phyloP scores from a whole-genome alignment of 2,329 filamentous ascomycete genomes.

The Tricladium varicosporioides region DNA sequence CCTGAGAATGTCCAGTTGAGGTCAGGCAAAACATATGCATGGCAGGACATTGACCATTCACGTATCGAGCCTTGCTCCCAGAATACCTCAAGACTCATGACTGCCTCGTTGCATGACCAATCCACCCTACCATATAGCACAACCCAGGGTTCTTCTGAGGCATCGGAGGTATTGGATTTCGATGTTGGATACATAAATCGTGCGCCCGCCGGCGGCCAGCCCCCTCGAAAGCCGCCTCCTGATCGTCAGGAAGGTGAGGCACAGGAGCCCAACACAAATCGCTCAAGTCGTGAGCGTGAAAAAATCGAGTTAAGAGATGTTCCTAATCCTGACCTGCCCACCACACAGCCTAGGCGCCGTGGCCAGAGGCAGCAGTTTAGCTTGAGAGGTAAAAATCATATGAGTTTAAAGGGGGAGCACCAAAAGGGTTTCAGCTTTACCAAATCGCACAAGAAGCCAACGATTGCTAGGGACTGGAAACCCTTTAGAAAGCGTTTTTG shows the following conservation, averaged over 20 bases:
- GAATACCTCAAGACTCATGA: background rate
- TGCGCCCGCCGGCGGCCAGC: background rate
- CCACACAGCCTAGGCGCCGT: slow-evolving; percentile 12
- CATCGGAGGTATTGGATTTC: slow-evolving; percentile 28
- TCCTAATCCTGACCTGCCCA: slow-evolving; percentile 20
- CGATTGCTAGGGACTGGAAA: slow-evolving; percentile 72
- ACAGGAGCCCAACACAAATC: background rate
- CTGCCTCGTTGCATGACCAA: background rate
- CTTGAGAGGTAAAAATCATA: slow-evolving; percentile 50
- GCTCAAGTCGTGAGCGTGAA: background rate
- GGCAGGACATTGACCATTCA: slow-evolving; percentile 24
- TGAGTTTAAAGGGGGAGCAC: slow-evolving; percentile 47
- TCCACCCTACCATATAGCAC: slow-evolving; percentile 13
- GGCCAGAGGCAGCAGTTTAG: slow-evolving; percentile 31
- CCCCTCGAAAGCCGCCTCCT: background rate
- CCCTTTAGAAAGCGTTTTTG: slow-evolving; percentile 64
- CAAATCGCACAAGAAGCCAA: slow-evolving; percentile 56
- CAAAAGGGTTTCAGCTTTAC: slow-evolving; percentile 50
- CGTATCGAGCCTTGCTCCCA: slow-evolving; percentile 11
- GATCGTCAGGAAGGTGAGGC: background rate
- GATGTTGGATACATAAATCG: slow-evolving; percentile 20
- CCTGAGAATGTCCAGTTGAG: slow-evolving; percentile 5
- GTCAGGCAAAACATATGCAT: slow-evolving; percentile 21
- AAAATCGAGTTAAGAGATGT: slow-evolving; percentile 23
- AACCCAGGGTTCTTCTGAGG: slow-evolving; percentile 21